Conservation (phyloP, 495 filamentous ascomycete genomes). For the Annulohypoxylon moriforme region DNA sequence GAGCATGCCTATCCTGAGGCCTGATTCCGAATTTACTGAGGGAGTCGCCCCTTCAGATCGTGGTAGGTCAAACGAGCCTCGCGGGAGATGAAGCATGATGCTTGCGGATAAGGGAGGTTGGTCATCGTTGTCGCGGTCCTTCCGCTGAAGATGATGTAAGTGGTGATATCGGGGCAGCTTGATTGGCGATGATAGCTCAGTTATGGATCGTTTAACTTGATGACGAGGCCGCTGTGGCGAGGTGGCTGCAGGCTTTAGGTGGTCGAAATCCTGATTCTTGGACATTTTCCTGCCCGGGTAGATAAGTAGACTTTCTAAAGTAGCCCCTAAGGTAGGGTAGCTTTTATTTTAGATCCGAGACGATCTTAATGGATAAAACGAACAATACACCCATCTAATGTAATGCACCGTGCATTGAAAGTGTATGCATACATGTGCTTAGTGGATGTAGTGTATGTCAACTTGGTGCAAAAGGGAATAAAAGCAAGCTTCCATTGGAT, state of each 20-base stretch:
- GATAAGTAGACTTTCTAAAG: constrained; percentile 3
- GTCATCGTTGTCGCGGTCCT: constrained; percentile 56
- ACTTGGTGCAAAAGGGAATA: constrained; percentile 14
- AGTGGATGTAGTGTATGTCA: constrained; percentile 18
- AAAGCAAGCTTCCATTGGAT: constrained; percentile 32
- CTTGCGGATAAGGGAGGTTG: constrained; percentile 48
- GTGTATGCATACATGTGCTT: constrained; percentile 15
- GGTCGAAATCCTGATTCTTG: constrained; percentile 51
- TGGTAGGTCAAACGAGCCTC: constrained; percentile 53
- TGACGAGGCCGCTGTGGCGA: constrained; percentile 59
- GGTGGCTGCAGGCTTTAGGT: constrained; percentile 40
- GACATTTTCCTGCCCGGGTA: constrained; percentile 44
- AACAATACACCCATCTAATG: constrained; percentile 18
- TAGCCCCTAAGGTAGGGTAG: constrained; percentile 25
- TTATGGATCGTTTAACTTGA: constrained; percentile 61
- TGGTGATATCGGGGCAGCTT: constrained; percentile 58
- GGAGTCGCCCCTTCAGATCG: constrained; percentile 59
- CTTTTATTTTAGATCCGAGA: constrained; percentile 30
- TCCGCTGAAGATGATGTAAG: constrained; percentile 52
- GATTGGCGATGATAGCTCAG: constrained; percentile 62
- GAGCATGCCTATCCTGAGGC: constrained; percentile 55
- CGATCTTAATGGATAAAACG: constrained; percentile 17
- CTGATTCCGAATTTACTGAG: constrained; percentile 55
- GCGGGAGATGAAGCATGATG: constrained; percentile 40
- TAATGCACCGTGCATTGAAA: constrained; percentile 24